These are phyloP conservation scores for Triadica sebifera DNA, from an alignment of 345 rosid species.

Conservation along the genomic window DNA sequence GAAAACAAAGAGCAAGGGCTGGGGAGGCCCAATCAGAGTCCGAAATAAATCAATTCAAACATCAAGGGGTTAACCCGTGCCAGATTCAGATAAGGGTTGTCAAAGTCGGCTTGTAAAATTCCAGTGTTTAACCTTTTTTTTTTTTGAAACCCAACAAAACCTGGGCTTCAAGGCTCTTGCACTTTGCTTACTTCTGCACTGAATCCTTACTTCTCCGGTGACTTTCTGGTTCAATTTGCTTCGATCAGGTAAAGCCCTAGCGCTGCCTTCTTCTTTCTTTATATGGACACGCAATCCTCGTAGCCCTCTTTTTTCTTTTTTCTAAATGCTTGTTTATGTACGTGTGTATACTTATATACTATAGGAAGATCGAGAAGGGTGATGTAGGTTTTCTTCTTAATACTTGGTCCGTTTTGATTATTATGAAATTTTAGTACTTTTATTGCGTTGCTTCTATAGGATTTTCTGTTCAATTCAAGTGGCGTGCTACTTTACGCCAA, in stretches of 20 bases:
- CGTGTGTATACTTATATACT: neutral
- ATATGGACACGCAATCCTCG: neutral
- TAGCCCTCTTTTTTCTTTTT: neutral
- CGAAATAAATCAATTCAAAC: too few relatives aligned
- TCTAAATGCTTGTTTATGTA: too few relatives aligned
- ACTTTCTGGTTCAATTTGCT: neutral
- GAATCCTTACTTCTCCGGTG: neutral
- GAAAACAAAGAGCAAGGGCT: too few relatives aligned
- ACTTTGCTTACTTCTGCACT: neutral
- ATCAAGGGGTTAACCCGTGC: neutral
- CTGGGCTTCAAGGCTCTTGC: neutral
- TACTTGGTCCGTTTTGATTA: neutral
- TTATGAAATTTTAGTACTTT: neutral
- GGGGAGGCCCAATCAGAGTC: too few relatives aligned
- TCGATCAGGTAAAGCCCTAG: constrained; percentile 22
- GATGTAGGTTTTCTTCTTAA: neutral
- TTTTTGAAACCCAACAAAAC: neutral
- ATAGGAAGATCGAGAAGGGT: neutral
- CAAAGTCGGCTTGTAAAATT: neutral
- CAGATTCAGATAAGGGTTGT: neutral
- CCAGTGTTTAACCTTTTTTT: neutral
- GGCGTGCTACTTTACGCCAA: neutral
- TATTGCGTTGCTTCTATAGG: too few relatives aligned
- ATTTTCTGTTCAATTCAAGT: neutral
- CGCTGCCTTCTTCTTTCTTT: neutral